A percentile compares a stretch with the other conserved stretches of the same genome.
These are phyloP conservation scores for Trichopus zeylanicus DNA, from an alignment of 116 monocot genomes.

Conservation along the genomic window DNA sequence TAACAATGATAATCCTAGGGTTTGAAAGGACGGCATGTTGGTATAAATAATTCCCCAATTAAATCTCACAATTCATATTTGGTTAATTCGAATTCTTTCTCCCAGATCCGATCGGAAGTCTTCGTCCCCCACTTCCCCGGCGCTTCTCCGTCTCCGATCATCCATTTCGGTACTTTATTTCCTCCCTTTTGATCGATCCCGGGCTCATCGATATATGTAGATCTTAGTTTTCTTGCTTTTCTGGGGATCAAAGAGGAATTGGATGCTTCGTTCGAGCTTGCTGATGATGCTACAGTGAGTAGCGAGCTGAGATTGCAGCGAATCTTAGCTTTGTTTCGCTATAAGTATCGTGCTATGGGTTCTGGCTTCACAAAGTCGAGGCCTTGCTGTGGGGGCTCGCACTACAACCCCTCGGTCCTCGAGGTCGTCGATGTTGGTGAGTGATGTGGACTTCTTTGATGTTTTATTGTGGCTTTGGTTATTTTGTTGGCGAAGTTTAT, in stretches of 20 bases:
- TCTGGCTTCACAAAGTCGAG: slow-evolving; percentile 28
- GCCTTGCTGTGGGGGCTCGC: slow-evolving; percentile 47
- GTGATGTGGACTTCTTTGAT: background rate
- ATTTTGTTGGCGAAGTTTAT: slow-evolving; percentile 5
- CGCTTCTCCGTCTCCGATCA: too few species aligned
- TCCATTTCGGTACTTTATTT: background rate
- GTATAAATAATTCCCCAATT: slow-evolving; percentile 13
- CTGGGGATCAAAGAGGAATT: too few species aligned
- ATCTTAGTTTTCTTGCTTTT: background rate
- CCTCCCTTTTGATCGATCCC: background rate
- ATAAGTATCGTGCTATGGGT: slow-evolving; percentile 44
- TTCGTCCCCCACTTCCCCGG: too few species aligned
- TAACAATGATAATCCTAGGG: slow-evolving; percentile 13
- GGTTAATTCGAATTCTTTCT: background rate
- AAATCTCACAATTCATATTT: background rate
- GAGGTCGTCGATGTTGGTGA: slow-evolving; percentile 55
- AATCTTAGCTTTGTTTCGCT: background rate
- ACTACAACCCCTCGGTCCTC: slow-evolving; percentile 30
- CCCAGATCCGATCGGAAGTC: background rate
- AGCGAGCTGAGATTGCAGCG: background rate
- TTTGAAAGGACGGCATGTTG: slow-evolving; percentile 23
- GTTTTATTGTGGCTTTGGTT: background rate
- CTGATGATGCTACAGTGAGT: background rate
- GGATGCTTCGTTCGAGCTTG: too few species aligned
- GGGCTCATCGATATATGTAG: too few species aligned